Evolutionary conservation across 2,329 filamentous ascomycete genomes (phyloP).

Genomic region (Stagonosporopsis tanaceti): DNA sequence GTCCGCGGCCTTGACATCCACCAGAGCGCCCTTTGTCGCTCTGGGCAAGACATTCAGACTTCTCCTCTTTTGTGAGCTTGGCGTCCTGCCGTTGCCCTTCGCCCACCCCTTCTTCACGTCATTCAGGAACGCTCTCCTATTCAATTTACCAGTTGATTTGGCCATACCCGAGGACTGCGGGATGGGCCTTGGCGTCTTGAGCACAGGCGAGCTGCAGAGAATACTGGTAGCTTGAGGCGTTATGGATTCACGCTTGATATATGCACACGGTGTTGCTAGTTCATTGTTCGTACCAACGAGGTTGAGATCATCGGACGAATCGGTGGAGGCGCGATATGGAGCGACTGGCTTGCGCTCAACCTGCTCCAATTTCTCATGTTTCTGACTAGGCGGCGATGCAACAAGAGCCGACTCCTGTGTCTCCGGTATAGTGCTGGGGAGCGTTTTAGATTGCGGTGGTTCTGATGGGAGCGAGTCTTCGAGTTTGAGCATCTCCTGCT

Average conservation of each 20-base stretch:
- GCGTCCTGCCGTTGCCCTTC: slow-evolving; percentile 12
- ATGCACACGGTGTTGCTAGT: slow-evolving; percentile 16
- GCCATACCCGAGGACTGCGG: slow-evolving; percentile 3
- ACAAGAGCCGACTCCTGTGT: slow-evolving; percentile 4
- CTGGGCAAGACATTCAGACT: slow-evolving; percentile 10
- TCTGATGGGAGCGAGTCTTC: slow-evolving; percentile 2
- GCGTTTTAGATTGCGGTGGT: neutral
- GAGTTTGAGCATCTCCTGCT: slow-evolving; percentile 19
- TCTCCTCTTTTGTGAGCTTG: slow-evolving; percentile 12
- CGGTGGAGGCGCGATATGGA: slow-evolving; percentile 15
- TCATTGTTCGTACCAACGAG: slow-evolving; percentile 9
- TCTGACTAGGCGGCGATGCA: slow-evolving; percentile 1
- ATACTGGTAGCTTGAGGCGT: slow-evolving; percentile 24
- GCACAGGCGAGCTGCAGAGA: slow-evolving; percentile 20
- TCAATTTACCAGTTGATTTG: slow-evolving; percentile 3
- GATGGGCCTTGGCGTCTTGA: slow-evolving; percentile 25
- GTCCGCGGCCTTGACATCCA: slow-evolving; percentile 17
- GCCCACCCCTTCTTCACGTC: slow-evolving; percentile 38
- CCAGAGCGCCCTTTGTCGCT: slow-evolving; percentile 20
- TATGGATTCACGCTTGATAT: slow-evolving; percentile 36
- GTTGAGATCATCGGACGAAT: slow-evolving; percentile 17
- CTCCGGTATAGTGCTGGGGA: slow-evolving; percentile 17
- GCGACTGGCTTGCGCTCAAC: neutral
- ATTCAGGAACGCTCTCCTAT: slow-evolving; percentile 24
- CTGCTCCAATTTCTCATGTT: neutral